Conservation (phyloP, 2,329 filamentous ascomycete genomes). For the Cytospora chrysosperma region DNA sequence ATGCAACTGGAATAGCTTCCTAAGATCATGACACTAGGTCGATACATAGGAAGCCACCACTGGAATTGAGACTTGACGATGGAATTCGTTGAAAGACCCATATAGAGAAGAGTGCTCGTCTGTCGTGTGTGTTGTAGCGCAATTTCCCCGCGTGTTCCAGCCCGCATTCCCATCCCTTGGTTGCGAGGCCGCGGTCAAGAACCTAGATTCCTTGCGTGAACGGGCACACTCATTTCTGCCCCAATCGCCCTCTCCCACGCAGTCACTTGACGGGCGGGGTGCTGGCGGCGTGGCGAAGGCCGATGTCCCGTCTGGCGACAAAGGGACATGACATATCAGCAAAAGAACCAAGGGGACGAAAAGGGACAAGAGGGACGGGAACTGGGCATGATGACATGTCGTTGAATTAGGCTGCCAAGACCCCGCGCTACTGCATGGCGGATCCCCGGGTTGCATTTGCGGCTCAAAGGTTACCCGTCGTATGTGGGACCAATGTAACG, state of each 20-base stretch:
- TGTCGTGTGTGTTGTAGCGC: background rate
- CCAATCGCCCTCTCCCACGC: background rate
- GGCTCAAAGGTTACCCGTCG: conserved; percentile 1
- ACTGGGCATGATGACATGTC: background rate
- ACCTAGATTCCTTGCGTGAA: background rate
- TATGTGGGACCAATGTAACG: conserved; percentile 9
- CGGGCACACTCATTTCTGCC: background rate
- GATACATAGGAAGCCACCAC: background rate
- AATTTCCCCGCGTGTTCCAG: background rate
- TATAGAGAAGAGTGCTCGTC: background rate
- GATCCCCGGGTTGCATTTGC: background rate
- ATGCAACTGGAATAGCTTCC: no score
- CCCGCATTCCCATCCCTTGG: background rate
- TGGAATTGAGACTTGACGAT: background rate
- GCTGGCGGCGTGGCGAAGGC: background rate
- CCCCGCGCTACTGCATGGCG: background rate
- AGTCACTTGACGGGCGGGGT: background rate
- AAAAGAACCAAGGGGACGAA: background rate
- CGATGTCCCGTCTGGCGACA: background rate
- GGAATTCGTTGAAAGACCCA: background rate
- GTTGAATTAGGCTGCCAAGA: conserved; percentile 5
- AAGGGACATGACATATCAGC: background rate
- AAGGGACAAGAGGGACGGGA: background rate
- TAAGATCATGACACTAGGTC: background rate
- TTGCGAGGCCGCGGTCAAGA: background rate